Evolutionary conservation across 2,329 filamentous ascomycete genomes (phyloP).

Genomic region (Stachybotrys elegans): DNA sequence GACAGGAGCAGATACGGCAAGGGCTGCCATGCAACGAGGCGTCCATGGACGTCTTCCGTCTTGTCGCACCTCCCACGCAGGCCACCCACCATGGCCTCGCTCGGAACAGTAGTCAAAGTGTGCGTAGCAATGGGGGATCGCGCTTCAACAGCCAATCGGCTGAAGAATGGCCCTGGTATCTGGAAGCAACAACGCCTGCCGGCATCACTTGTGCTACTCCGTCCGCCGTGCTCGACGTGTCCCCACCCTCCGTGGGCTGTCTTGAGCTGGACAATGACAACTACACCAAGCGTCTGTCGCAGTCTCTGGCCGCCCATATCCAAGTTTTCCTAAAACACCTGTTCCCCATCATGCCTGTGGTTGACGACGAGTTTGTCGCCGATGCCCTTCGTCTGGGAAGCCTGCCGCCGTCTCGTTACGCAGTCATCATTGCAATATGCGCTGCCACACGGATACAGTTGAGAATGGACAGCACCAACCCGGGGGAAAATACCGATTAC

Average conservation of each 20-base stretch:
- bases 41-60: slow-evolving; percentile 12
- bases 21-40: slow-evolving; percentile 12
- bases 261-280: slow-evolving; percentile 1
- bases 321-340: slow-evolving; percentile 23
- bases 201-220: not conserved
- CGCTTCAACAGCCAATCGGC: not conserved
- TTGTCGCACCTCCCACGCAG: slow-evolving; percentile 12
- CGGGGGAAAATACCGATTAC: slow-evolving; percentile 8
- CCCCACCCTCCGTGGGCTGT: not conserved
- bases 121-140: not conserved
- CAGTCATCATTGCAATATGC: slow-evolving; percentile 21
- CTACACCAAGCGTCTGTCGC: slow-evolving; percentile 14
- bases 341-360: slow-evolving; percentile 26
- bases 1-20: slow-evolving; percentile 21
- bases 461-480: slow-evolving; percentile 14
- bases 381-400: slow-evolving; percentile 18
- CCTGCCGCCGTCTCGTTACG: slow-evolving; percentile 20
- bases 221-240: not conserved
- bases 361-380: slow-evolving; percentile 20
- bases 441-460: slow-evolving; percentile 24
- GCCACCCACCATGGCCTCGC: not conserved
- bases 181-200: not conserved
- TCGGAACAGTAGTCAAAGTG: not conserved
- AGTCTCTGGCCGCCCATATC: slow-evolving; percentile 19
- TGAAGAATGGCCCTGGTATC: not conserved